These are phyloP conservation scores for Komagataella mondaviorum DNA, from an alignment of 805 yeast species.

Conservation along the genomic window DNA sequence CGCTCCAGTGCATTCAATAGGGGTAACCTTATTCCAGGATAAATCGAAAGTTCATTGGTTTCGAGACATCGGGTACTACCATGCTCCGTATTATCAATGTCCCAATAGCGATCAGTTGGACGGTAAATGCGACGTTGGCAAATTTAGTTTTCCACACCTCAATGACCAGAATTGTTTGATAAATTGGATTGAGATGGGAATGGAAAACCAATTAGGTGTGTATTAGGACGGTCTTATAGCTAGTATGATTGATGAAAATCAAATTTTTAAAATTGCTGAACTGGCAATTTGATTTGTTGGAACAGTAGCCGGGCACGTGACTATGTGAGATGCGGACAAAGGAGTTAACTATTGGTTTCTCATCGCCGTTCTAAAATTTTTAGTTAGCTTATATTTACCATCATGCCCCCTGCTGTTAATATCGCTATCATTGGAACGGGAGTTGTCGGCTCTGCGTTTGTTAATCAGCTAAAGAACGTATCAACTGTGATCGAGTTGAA, in stretches of 20 bases:
- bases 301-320: background rate
- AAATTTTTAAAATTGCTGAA: too few relatives aligned
- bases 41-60: conserved; percentile 71
- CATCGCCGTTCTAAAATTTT: background rate
- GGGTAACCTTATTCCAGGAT: conserved; percentile 59
- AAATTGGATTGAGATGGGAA: conserved; percentile 45
- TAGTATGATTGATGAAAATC: too few relatives aligned
- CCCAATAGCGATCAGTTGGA: conserved; percentile 41
- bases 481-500: conserved; percentile 49
- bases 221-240: conserved; percentile 7
- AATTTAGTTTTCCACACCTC: conserved; percentile 39
- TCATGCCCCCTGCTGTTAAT: conserved; percentile 40
- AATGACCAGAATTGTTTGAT: conserved; percentile 64
- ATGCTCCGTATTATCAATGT: conserved; percentile 65
- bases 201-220: conserved; percentile 12
- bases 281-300: background rate
- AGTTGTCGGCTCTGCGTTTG: conserved; percentile 87
- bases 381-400: conserved; percentile 1
- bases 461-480: conserved; percentile 61
- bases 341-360: background rate
- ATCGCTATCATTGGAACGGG: conserved; percentile 80
- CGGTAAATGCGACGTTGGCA: conserved; percentile 22
- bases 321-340: background rate
- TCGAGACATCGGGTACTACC: conserved; percentile 69
- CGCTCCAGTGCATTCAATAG: conserved; percentile 80